Evolutionary conservation across 1,139 yeast genomes (phyloP), one percentile per base, ranked within the genome.

Genomic region (Candida tunisiensis): DNA sequence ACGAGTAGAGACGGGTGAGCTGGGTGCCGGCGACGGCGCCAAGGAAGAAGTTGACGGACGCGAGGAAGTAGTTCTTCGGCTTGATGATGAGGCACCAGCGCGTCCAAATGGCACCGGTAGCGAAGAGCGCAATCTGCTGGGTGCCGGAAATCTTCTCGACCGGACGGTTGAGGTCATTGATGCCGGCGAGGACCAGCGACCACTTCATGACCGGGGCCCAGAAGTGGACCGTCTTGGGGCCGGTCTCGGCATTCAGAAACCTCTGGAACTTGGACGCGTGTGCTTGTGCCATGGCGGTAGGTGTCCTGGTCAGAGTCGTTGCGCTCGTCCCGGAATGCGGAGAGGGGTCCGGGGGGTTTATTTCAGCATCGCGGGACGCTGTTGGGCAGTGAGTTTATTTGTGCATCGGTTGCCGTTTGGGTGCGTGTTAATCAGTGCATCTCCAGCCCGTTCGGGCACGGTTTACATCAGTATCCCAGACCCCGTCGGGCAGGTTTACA

Each of bases 71-170:
- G 57, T 88, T 88, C 55, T 79, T 75, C 29, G 98, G 98, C 42
- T 61, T 72, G 49, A 88, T 88, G 36, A 83, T 91, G 53, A 83
- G 69, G 18, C 95, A 85, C 98, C 98, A 88, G 51, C 98, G 72
- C 25, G 98, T 88, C 98, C 98, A 88, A 44, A 88, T 83, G 30
- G 69, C 71, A 31, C 96, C 98, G 1, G 98, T 88, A 26, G 88
- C 88, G 42, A 79, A 65, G 33, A 88, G 62, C 1, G 98, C 93
- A 35, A 77, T 51, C 51, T 80, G 93, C 53, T 88, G 98, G 16
- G 94, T 75, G 31, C 95, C 94, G 27, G 88, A 73, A 31, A 88
- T 61, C 44, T 75, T 75, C 46, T 85, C 95, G 23, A 82, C 93
- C 3, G 96, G 96, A 56, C 96, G 73, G 40, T 69, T 66, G 36